Conservation (phyloP, 495 filamentous ascomycete genomes). For the Aspergillus avenaceus region DNA sequence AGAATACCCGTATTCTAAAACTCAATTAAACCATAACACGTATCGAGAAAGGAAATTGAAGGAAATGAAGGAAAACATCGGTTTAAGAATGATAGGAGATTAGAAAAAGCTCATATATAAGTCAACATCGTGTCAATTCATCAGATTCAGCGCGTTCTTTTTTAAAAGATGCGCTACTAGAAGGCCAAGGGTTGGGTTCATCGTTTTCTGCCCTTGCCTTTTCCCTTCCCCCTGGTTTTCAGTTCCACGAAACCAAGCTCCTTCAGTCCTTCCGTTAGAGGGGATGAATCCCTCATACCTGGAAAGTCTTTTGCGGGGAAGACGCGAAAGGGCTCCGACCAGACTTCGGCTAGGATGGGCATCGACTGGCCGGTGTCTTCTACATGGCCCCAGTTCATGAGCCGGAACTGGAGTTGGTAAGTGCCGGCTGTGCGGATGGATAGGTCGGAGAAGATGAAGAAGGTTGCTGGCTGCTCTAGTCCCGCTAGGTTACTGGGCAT, state of each 20-base stretch:
- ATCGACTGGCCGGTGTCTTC: slow-evolving; percentile 54
- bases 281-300: slow-evolving; percentile 67
- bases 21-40: too few species aligned
- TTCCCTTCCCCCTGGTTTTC: slow-evolving; percentile 42
- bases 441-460: slow-evolving; percentile 94
- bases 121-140: too few species aligned
- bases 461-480: slow-evolving; percentile 54
- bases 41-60: too few species aligned
- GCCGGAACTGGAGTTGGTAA: slow-evolving; percentile 80
- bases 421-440: slow-evolving; percentile 82
- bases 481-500: slow-evolving; percentile 9
- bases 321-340: slow-evolving; percentile 80
- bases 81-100: too few species aligned
- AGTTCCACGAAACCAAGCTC: slow-evolving; percentile 44
- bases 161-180: too few species aligned
- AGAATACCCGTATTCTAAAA: too few species aligned
- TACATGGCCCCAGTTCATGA: slow-evolving; percentile 62
- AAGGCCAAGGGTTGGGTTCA: neutral
- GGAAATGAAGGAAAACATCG: too few species aligned
- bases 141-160: too few species aligned
- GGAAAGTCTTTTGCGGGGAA: slow-evolving; percentile 97
- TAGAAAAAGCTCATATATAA: too few species aligned
- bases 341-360: slow-evolving; percentile 59
- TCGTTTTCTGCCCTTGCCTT: slow-evolving; percentile 37
- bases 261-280: slow-evolving; percentile 36